Evolutionary conservation across 139 green algal species (phyloP).

Genomic region (Parachlorella kessleri): DNA sequence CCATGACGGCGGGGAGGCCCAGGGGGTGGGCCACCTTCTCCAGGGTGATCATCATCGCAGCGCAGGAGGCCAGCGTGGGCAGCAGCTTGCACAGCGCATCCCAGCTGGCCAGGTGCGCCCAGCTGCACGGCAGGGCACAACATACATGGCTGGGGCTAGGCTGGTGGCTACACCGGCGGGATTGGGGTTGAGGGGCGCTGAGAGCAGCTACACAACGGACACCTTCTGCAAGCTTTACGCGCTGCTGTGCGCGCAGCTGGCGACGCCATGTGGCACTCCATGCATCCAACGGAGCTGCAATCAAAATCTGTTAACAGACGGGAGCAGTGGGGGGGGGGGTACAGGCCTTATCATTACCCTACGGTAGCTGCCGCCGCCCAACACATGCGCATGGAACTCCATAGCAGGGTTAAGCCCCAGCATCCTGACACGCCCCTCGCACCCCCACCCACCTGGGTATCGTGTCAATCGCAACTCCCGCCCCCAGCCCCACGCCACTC

Average conservation of each 20-base stretch:
- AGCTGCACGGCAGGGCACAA: constrained; percentile 12
- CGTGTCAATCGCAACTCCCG: constrained; percentile 36
- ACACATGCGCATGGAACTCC: too few relatives aligned
- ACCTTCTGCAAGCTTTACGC: too few relatives aligned
- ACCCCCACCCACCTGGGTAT: constrained; percentile 15
- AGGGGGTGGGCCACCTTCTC: constrained; percentile 52
- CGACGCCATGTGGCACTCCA: too few relatives aligned
- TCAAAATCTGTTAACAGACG: too few relatives aligned
- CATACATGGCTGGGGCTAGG: neutral
- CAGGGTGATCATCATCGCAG: constrained; percentile 53
- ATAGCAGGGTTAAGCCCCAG: too few relatives aligned
- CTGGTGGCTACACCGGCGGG: neutral
- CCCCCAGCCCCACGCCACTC: constrained; percentile 53
- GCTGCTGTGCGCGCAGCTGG: too few relatives aligned
- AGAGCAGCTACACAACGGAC: too few relatives aligned
- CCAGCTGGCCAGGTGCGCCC: constrained; percentile 33
- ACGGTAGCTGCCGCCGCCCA: too few relatives aligned
- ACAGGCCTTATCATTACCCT: too few relatives aligned
- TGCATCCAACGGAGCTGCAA: too few relatives aligned
- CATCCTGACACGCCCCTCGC: too few relatives aligned
- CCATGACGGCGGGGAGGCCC: constrained; percentile 64
- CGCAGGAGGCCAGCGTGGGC: constrained; percentile 45
- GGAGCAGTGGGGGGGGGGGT: too few relatives aligned
- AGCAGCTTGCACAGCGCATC: constrained; percentile 58
- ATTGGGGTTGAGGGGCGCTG: neutral